A percentile compares a stretch with the other conserved stretches of the same genome.
These are phyloP conservation scores for Kwoniella sp. DNA, from an alignment of 768 basidiomycete genomes.

Conservation along the genomic window DNA sequence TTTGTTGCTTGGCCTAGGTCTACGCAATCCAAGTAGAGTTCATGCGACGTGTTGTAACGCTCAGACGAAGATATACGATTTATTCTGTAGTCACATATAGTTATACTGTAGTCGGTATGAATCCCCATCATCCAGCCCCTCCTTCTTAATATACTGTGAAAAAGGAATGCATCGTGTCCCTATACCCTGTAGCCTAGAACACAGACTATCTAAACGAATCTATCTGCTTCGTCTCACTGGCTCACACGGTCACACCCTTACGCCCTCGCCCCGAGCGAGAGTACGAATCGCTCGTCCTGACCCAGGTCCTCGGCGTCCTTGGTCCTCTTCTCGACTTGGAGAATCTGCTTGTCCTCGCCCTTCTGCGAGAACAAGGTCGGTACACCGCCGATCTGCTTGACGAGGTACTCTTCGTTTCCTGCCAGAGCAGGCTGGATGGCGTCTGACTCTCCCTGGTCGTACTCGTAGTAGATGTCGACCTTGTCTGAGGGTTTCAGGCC, in stretches of 20 bases:
- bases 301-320: slow-evolving; percentile 40
- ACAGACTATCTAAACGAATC: background rate
- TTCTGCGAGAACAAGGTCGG: slow-evolving; percentile 67
- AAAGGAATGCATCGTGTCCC: too few relatives aligned
- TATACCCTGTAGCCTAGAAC: too few relatives aligned
- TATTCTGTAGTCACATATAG: too few relatives aligned
- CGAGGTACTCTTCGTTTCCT: slow-evolving; percentile 70
- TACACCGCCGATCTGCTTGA: slow-evolving; percentile 72
- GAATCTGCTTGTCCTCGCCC: slow-evolving; percentile 60
- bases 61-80: too few relatives aligned
- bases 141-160: too few relatives aligned
- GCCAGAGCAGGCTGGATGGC: slow-evolving; percentile 65
- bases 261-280: slow-evolving; percentile 29
- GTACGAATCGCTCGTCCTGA: slow-evolving; percentile 38
- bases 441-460: slow-evolving; percentile 69
- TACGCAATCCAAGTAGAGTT: too few relatives aligned
- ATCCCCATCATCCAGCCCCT: too few relatives aligned
- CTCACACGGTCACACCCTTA: slow-evolving; percentile 1
- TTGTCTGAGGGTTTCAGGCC: slow-evolving; percentile 94
- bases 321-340: slow-evolving; percentile 73
- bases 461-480: slow-evolving; percentile 80
- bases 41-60: too few relatives aligned
- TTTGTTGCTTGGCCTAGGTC: too few relatives aligned
- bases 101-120: too few relatives aligned
- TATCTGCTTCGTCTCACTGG: background rate